phyloP scores from a whole-genome alignment of 2,329 filamentous ascomycete species.

The Claviceps arundinis region DNA sequence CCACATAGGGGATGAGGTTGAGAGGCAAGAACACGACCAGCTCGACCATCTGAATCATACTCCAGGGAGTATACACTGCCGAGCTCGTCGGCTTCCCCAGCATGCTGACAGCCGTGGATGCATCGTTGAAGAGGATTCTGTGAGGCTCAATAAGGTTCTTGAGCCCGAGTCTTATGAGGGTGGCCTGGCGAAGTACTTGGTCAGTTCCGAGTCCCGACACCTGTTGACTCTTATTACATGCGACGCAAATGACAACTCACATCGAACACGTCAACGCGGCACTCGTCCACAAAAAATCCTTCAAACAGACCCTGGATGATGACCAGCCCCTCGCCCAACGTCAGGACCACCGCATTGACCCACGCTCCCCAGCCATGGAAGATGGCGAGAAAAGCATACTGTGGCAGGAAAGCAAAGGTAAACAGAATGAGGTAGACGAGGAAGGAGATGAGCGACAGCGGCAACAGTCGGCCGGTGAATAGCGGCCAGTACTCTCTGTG shows the following conservation, averaged over 20 bases:
- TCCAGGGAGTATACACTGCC: conserved; percentile 79
- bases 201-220: background rate
- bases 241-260: conserved; percentile 28
- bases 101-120: conserved; percentile 60
- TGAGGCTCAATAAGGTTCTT: conserved; percentile 54
- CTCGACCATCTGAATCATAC: conserved; percentile 78
- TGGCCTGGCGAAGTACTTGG: conserved; percentile 30
- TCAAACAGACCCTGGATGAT: conserved; percentile 60
- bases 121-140: conserved; percentile 52
- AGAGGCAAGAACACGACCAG: conserved; percentile 68
- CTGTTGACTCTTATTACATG: background rate
- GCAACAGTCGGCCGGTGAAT: conserved; percentile 63
- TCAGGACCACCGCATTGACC: conserved; percentile 75
- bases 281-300: conserved; percentile 70
- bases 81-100: conserved; percentile 68
- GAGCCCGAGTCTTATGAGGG: conserved; percentile 62
- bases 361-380: conserved; percentile 85
- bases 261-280: conserved; percentile 72
- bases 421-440: conserved; percentile 81
- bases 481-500: conserved; percentile 76
- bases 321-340: conserved; percentile 69
- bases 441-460: conserved; percentile 66
- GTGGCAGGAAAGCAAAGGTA: conserved; percentile 74
- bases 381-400: conserved; percentile 76
- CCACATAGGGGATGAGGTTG: conserved; percentile 75